Base-by-base conservation (phyloP, 495 filamentous ascomycete species). In the Daldinia caldariorum region DNA sequence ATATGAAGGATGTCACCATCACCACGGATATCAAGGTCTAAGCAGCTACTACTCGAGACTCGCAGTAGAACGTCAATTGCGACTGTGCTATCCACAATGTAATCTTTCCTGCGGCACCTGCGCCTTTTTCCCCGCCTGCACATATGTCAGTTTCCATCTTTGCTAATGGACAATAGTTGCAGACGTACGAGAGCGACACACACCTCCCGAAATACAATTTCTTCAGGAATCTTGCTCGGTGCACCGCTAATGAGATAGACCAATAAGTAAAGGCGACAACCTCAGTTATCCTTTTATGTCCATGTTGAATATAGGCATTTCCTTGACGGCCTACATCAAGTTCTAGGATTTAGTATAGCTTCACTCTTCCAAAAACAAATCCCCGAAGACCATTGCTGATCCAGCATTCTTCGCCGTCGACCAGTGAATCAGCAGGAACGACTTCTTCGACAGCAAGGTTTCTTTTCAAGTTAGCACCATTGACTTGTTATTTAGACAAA, bases 361-460 rank as follows among this genome's bases (percentile, higher is more conserved):
- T 77, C 29, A 77, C 49, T 64, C 16, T 79, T 12, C 79, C 81
- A 61, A 70, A 78, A 14, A 89, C 84, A 72, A 94, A 97, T 0
- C 93, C 93, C 66, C 90, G 83, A n/a, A 91, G 91, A 0, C 90
- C 92, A 77, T 93, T 97, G 72, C 92, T 95, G 63, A 97, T 79
- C 89, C 91, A 93, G 67, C 92, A 90, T 59, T 87, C 84, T 76
- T 97, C 93, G 3, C 89, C 91, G 71, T 92, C 83, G 10, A 86
- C 74, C 16, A 97, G 76, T 10, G 86, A 87, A 16, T 83, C 74
- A 2, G 73, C 82, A 9, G 57, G 72, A 16, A 95, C 82, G 1
- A 81, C 72, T 47, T 86, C 82, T 73, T 96, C 91, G n/a, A 82
- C 77, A n/a, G 75, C 91, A 86, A 80, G 85, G 6, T 72, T 77